These are phyloP conservation scores for Sugiyamaella qingdaonensis DNA, from an alignment of 805 yeast species.

Conservation along the genomic window DNA sequence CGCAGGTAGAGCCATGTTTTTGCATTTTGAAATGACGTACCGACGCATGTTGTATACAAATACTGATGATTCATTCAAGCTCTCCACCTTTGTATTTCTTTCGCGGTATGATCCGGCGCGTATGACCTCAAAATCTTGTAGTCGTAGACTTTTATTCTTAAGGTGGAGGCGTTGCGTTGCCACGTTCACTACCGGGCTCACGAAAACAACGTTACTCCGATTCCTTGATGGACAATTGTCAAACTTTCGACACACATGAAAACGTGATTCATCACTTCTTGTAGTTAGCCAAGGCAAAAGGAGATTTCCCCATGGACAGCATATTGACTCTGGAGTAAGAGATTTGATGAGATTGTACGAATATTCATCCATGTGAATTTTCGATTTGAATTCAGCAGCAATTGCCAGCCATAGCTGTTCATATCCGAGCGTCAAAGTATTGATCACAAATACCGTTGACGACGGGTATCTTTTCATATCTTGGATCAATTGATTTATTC, in stretches of 20 bases:
- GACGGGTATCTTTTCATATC: constrained; percentile 42
- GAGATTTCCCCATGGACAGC: constrained; percentile 15
- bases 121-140: background rate
- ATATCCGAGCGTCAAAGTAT: constrained; percentile 45
- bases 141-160: background rate
- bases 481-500: constrained; percentile 35
- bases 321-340: constrained; percentile 17
- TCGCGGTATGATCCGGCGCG: background rate
- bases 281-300: constrained; percentile 17
- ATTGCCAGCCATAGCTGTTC: constrained; percentile 50
- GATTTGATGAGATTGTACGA: constrained; percentile 23
- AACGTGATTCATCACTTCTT: constrained; percentile 15
- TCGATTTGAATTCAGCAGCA: constrained; percentile 24
- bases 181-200: constrained; percentile 14
- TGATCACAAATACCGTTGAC: constrained; percentile 40
- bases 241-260: constrained; percentile 25
- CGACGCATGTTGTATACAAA: constrained; percentile 16
- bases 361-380: constrained; percentile 34
- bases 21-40: constrained; percentile 17
- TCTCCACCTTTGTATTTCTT: no score
- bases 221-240: constrained; percentile 16
- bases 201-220: constrained; percentile 17
- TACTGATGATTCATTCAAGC: background rate
- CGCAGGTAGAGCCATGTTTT: constrained; percentile 20
- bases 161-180: background rate